These are phyloP conservation scores for Toxicodendron radicans DNA, from an alignment of 345 rosid genomes.

Conservation along the genomic window DNA sequence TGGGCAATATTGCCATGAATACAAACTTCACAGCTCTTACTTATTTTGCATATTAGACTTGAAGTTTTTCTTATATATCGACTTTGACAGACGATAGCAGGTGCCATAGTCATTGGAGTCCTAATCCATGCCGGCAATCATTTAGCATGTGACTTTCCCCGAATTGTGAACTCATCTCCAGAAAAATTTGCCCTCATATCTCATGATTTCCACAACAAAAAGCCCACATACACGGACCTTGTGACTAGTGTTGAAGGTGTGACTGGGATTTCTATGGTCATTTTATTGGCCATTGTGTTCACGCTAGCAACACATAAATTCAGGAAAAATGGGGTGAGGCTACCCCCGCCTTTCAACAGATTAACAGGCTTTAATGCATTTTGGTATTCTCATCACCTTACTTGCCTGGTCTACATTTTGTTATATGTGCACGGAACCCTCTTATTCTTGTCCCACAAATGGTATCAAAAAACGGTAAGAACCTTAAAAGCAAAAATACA, in stretches of 20 bases:
- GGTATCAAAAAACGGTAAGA: conserved; percentile 82
- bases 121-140: conserved; percentile 74
- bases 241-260: conserved; percentile 66
- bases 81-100: conserved; percentile 63
- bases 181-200: conserved; percentile 64
- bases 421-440: conserved; percentile 78
- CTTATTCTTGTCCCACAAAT: conserved; percentile 57
- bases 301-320: conserved; percentile 69
- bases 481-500: conserved; percentile 11
- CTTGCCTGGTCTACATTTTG: conserved; percentile 72
- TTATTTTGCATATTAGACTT: neutral
- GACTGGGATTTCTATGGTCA: conserved; percentile 80
- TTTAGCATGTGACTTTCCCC: conserved; percentile 82
- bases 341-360: conserved; percentile 77
- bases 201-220: conserved; percentile 44
- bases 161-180: conserved; percentile 51
- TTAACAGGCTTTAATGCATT: conserved; percentile 93
- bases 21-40: neutral
- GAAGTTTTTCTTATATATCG: neutral
- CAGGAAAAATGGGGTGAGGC: conserved; percentile 62
- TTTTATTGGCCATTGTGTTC: conserved; percentile 60
- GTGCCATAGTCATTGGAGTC: conserved; percentile 68
- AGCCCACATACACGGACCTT: conserved; percentile 69
- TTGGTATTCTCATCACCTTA: conserved; percentile 96
- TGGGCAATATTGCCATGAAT: conserved; percentile 18